These are phyloP conservation scores for Schwanniomyces pseudopolymorphus DNA, from an alignment of 805 yeast genomes.

Conservation along the genomic window DNA sequence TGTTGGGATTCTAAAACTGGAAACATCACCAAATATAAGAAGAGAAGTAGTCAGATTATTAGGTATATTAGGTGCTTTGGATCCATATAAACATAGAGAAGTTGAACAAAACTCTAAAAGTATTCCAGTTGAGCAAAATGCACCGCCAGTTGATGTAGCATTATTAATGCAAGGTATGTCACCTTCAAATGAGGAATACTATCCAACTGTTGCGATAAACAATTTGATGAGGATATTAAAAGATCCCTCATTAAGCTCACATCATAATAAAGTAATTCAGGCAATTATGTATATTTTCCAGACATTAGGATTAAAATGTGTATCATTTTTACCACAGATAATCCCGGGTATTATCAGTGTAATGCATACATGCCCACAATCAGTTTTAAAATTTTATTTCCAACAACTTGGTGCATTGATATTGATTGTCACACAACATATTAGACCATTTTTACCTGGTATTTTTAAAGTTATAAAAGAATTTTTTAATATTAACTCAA, in stretches of 20 bases:
- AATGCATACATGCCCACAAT: conserved; percentile 76
- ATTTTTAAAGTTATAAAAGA: conserved; percentile 76
- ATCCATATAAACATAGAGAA: conserved; percentile 93
- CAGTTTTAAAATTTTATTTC: conserved; percentile 82
- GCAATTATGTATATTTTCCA: conserved; percentile 90
- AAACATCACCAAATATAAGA: conserved; percentile 68
- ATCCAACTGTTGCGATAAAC: conserved; percentile 90
- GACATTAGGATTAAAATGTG: conserved; percentile 84
- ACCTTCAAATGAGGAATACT: conserved; percentile 89
- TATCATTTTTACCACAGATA: conserved; percentile 82
- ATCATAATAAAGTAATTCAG: conserved; percentile 91
- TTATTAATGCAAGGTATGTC: conserved; percentile 91
- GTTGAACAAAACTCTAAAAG: conserved; percentile 70
- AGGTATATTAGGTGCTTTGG: conserved; percentile 95
- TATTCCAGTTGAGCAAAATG: conserved; percentile 68
- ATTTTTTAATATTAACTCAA: conserved; percentile 51
- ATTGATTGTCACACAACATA: conserved; percentile 82
- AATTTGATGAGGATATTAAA: conserved; percentile 80
- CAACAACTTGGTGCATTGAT: conserved; percentile 82
- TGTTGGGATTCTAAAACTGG: conserved; percentile 79
- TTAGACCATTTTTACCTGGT: conserved; percentile 75
- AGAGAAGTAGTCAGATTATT: conserved; percentile 85
- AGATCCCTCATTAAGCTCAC: conserved; percentile 80
- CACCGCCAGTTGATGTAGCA: conserved; percentile 88
- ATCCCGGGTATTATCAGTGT: conserved; percentile 85